Percentiles rank a stretch among this genome's conserved stretches.
Conservation (phyloP, 495 filamentous ascomycete species). For the Talaromyces trachyspermus region DNA sequence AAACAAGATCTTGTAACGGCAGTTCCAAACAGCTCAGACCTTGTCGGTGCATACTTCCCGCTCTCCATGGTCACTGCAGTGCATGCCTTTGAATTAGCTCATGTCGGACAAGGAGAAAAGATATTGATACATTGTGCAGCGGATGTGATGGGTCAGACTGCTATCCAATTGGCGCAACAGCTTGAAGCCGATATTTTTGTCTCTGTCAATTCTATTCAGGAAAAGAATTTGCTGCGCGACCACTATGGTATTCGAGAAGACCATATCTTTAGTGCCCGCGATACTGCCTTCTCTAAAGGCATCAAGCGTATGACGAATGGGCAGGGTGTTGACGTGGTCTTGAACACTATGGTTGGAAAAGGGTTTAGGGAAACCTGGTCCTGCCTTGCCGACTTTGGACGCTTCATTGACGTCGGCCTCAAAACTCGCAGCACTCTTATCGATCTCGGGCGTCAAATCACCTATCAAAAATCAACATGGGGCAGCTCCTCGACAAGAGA, state of each 20-base stretch:
- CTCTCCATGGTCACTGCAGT: constrained; percentile 30
- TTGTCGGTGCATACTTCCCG: constrained; percentile 36
- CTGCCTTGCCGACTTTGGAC: constrained; percentile 11
- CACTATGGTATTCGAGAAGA: constrained; percentile 10
- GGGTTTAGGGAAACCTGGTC: constrained; percentile 8
- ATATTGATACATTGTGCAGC: constrained; percentile 50
- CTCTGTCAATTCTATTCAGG: constrained; percentile 9
- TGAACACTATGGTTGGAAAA: constrained; percentile 7
- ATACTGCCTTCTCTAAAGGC: neutral
- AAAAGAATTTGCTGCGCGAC: constrained; percentile 9
- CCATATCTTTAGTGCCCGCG: constrained; percentile 27
- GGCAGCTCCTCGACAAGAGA: no score
- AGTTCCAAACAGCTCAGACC: constrained; percentile 26
- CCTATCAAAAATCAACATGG: constrained; percentile 21
- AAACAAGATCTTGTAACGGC: neutral
- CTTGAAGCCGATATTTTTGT: constrained; percentile 21
- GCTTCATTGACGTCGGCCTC: constrained; percentile 6
- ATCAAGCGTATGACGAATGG: constrained; percentile 6
- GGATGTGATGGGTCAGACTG: constrained; percentile 49
- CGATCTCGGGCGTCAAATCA: constrained; percentile 21
- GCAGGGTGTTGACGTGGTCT: constrained; percentile 2
- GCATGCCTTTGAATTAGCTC: constrained; percentile 23
- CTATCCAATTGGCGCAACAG: constrained; percentile 44
- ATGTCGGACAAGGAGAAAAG: constrained; percentile 33
- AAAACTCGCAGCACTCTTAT: neutral